Conservation (phyloP, 1,284 basidiomycete species). For the Cutaneotrichosporon cyanovorans region DNA sequence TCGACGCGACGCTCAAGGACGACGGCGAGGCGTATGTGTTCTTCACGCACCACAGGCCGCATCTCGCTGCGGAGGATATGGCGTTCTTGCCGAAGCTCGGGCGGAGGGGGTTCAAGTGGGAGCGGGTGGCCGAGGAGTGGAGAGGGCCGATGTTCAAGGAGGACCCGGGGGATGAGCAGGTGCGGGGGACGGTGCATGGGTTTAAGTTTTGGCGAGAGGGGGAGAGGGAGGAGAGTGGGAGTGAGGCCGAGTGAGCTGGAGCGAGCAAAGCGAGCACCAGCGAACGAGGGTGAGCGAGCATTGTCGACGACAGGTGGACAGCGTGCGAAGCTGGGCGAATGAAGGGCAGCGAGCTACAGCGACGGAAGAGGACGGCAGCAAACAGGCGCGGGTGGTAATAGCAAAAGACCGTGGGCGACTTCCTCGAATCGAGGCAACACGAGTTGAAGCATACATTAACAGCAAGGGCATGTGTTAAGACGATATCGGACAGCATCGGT, state of each 20-base stretch:
- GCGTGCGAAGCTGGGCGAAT: too few species aligned
- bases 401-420: too few species aligned
- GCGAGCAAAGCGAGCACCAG: too few species aligned
- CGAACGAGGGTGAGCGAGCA: too few species aligned
- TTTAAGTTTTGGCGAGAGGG: conserved; percentile 34
- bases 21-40: conserved; percentile 62
- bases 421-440: too few species aligned
- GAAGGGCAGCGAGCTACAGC: too few species aligned
- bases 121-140: conserved; percentile 61
- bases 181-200: conserved; percentile 57
- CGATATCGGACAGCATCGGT: too few species aligned
- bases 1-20: conserved; percentile 49
- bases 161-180: conserved; percentile 63
- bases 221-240: conserved; percentile 27
- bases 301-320: too few species aligned
- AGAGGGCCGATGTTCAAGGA: conserved; percentile 79
- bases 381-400: too few species aligned
- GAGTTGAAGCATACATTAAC: too few species aligned
- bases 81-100: conserved; percentile 59
- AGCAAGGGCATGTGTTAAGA: too few species aligned
- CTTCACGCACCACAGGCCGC: conserved; percentile 84
- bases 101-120: conserved; percentile 63
- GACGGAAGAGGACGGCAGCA: too few species aligned
- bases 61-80: conserved; percentile 74
- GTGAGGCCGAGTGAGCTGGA: not conserved